A percentile compares a stretch with the other conserved stretches of the same genome.
Evolutionary conservation across 169 alveolate genomes (phyloP).

Genomic region (Perkinsus olseni): DNA sequence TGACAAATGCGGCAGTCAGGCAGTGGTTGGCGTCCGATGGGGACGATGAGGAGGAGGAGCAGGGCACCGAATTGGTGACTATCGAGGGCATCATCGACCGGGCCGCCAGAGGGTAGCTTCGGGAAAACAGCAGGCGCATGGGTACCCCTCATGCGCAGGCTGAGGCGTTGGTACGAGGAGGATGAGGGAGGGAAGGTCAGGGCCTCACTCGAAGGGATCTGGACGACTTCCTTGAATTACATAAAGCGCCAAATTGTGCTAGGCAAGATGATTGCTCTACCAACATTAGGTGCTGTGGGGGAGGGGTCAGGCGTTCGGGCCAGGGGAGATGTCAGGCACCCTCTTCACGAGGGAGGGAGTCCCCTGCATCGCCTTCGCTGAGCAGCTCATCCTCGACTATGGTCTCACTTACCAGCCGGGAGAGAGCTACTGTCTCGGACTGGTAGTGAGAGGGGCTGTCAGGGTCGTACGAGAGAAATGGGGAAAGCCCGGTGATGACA

Average conservation of each 20-base stretch:
- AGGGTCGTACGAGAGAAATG: no score
- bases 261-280: neutral
- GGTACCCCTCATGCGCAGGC: neutral
- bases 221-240: neutral
- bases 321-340: neutral
- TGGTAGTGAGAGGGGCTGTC: neutral
- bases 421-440: neutral
- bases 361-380: neutral
- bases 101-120: neutral
- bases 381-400: neutral
- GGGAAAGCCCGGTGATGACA: no score
- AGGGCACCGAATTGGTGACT: neutral
- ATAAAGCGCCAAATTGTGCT: neutral
- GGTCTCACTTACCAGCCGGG: neutral
- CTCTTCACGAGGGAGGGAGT: neutral
- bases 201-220: neutral
- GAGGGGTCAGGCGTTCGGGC: neutral
- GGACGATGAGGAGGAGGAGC: neutral
- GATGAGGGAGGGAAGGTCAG: neutral
- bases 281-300: neutral
- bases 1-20: neutral
- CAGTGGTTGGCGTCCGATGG: neutral
- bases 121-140: neutral
- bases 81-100: neutral
- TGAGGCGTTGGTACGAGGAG: neutral